These are phyloP conservation scores for Pholiota microspora DNA, from an alignment of 768 basidiomycete genomes.

Conservation along the genomic window DNA sequence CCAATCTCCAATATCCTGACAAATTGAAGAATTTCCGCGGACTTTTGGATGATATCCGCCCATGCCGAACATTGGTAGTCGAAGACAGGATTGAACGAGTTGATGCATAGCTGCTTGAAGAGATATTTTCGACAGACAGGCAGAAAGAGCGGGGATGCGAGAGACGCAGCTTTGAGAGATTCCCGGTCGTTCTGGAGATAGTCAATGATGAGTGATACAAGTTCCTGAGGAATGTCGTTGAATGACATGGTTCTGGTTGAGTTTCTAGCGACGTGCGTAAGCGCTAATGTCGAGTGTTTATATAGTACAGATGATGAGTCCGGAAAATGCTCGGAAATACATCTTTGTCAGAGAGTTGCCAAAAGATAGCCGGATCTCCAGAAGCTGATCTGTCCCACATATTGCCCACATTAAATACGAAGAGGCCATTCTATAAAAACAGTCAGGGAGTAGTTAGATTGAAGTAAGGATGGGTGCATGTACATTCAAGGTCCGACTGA, in stretches of 20 bases:
- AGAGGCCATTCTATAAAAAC: too few relatives aligned
- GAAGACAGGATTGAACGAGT: conserved; percentile 12
- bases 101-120: conserved; percentile 13
- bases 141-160: conserved; percentile 10
- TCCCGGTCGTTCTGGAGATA: neutral
- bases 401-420: too few relatives aligned
- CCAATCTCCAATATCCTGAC: neutral
- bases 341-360: too few relatives aligned
- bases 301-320: too few relatives aligned
- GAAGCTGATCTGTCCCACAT: too few relatives aligned
- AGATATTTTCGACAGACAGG: conserved; percentile 13
- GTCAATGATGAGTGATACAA: neutral
- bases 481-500: too few relatives aligned
- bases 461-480: too few relatives aligned
- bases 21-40: conserved; percentile 1
- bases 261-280: too few relatives aligned
- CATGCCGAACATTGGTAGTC: conserved; percentile 12
- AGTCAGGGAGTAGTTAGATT: too few relatives aligned
- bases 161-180: neutral
- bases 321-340: too few relatives aligned
- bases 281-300: too few relatives aligned
- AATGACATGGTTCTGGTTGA: neutral
- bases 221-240: neutral
- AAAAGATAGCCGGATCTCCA: too few relatives aligned
- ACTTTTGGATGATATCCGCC: conserved; percentile 1